A percentile compares a stretch with the other conserved stretches of the same genome.
Conservation (phyloP, 2,329 filamentous ascomycete species). For the Raffaelea ambrosiae region DNA sequence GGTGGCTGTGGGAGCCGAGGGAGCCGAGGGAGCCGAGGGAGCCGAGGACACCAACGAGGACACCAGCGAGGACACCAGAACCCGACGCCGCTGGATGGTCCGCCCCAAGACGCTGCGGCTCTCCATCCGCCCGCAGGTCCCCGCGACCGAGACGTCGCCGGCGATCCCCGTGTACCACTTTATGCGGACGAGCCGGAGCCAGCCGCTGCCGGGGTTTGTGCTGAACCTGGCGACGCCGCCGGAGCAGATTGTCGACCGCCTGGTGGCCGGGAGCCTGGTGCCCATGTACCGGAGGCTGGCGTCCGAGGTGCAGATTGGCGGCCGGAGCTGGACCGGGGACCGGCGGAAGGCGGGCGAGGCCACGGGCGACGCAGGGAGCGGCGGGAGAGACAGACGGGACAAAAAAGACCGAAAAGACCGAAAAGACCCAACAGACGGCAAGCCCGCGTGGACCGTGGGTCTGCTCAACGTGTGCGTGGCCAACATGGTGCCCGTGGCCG, state of each 20-base stretch:
- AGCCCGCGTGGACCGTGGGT: slow-evolving; percentile 64
- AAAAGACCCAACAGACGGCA: too few species aligned
- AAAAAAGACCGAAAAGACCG: too few species aligned
- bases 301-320: not conserved
- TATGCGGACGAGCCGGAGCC: slow-evolving; percentile 70
- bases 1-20: slow-evolving; percentile 39
- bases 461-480: slow-evolving; percentile 81
- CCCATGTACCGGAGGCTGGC: slow-evolving; percentile 16
- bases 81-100: slow-evolving; percentile 56
- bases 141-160: not conserved
- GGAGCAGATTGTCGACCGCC: slow-evolving; percentile 14
- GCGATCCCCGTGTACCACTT: slow-evolving; percentile 34
- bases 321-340: slow-evolving; percentile 63
- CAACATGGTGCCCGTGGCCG: slow-evolving; percentile 63
- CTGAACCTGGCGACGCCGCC: slow-evolving; percentile 45
- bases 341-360: slow-evolving; percentile 52
- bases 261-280: slow-evolving; percentile 13
- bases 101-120: slow-evolving; percentile 75
- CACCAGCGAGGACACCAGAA: slow-evolving; percentile 57
- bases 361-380: too few species aligned
- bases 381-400: too few species aligned
- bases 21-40: slow-evolving; percentile 82
- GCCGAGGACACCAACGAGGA: slow-evolving; percentile 81
- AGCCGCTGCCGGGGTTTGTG: slow-evolving; percentile 50
- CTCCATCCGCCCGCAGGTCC: slow-evolving; percentile 55